Base-by-base conservation (phyloP, 164 flowering plant genomes). In the Kalanchoe fedtschenkoi region DNA sequence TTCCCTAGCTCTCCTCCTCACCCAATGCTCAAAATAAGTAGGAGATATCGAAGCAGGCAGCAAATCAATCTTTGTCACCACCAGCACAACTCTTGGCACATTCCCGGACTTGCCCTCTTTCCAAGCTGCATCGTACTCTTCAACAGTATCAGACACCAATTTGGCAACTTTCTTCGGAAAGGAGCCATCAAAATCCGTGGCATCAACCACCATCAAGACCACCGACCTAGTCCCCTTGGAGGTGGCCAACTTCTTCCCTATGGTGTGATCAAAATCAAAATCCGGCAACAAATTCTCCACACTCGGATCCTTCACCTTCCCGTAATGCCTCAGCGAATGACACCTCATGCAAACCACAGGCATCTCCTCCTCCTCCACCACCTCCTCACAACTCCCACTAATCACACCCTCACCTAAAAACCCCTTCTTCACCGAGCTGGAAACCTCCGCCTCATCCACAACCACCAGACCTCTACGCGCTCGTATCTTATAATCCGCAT, bases 251-350 rank as follows among this genome's bases (percentile, higher is more conserved):
- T 74, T 87, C 77, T 80, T 75, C 46, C 99, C 96, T 8, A 93
- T 81, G 0, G 97, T 90, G 67, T 90, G 87, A 74, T 90, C 87
- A 38, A 93, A 90, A 76, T 93, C 99, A 65, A 93, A 93, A 60
- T 88, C 97, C 1, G 99, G 99, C 56, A 93, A 76, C 71, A 93
- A 70, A 65, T 90, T 90, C 74, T 93, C 99, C 21, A 77, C 85
- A 4, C 72, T 62, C 2, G 80, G 72, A 68, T 93, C 95, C 72
- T 85, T 87, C 64, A 93, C 97, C 68, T 66, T 83, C 69, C 89
- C 87, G 30, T 90, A 88, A 54, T 88, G 77, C 34, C 99, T 77
- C 56, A 93, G 68, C 5, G 88, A 83, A 62, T 90, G 97, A 69
- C 97, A 93, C 60, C 99, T 80, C 17, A 85, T 80, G 54, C 99